Evolutionary conservation across 495 filamentous ascomycete species (phyloP), one percentile per base, ranked within the genome.

Genomic region (Bathelium albidoporum): DNA sequence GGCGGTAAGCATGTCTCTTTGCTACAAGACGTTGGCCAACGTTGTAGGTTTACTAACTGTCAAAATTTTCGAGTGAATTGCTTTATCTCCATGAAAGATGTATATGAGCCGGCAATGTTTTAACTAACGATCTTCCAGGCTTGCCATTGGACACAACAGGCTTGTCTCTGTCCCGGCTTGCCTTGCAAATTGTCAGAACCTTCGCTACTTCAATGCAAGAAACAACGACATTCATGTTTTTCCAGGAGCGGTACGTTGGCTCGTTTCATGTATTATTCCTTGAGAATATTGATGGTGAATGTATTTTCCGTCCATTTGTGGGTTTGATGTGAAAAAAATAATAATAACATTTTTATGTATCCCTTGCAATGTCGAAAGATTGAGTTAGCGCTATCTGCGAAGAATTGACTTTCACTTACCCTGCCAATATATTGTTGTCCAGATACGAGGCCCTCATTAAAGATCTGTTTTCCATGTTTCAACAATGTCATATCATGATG

Each of bases 141-240:
- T 96, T 58, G 92, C 91, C 22, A 77, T 96, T 58, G 91, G 91
- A 18, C 90, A 96, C 75, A 98, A 98, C 73, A 85, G 86, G 59
- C 76, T 96, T 22, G 81, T 86, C 36, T 83, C 86, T 36, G 86
- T 98, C 60, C 90, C 92, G 0, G 77, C 83, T 34, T 84, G 88
- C 34, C 90, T 98, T 67, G 82, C 87, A n/a, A 87, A 90, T 68
- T 95, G 94, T 74, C 87, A 82, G 34, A 88, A 89, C 62, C 81
- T 98, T 55, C 89, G 89, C 44, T 98, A 98, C 71, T 85, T 98
- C n/a, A 98, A 98, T 69, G 86, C 96, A 59, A 81, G 93, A 65
- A 86, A 86, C 55, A 98, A 98, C 71, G 80, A 83, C 62, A 89
- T 97, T 62, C 85, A 83, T 66, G 89, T 96, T 71, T 94, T 98